A percentile compares a stretch with the other conserved stretches of the same genome.
These are phyloP conservation scores for Fragilariopsis cylindrus DNA, from an alignment of 108 stramenopile species.

Conservation along the genomic window DNA sequence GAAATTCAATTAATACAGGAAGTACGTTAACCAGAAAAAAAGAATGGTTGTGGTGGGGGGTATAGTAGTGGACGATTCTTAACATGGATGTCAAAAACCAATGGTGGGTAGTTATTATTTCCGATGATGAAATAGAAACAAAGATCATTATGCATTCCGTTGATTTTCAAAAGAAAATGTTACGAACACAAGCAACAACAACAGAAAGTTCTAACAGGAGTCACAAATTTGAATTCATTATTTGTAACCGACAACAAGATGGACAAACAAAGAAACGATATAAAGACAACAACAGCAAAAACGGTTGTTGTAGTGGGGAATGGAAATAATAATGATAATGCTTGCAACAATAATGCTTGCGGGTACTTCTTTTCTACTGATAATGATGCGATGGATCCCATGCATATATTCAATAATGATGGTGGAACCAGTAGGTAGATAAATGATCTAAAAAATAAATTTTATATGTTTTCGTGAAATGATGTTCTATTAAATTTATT, in stretches of 20 bases:
- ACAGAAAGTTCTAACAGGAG: too few relatives aligned
- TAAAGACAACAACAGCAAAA: not conserved
- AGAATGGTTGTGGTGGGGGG: not conserved
- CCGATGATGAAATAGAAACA: not conserved
- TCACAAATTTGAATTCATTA: not conserved
- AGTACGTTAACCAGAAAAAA: not conserved
- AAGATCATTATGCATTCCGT: constrained; percentile 17
- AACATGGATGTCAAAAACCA: not conserved
- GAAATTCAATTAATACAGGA: constrained; percentile 6
- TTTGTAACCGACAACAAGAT: not conserved
- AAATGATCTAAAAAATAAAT: too few relatives aligned
- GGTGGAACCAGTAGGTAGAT: too few relatives aligned
- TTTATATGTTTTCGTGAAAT: too few relatives aligned
- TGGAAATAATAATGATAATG: not conserved
- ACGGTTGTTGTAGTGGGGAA: not conserved
- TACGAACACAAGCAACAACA: not conserved
- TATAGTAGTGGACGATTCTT: constrained; percentile 7
- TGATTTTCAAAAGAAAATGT: constrained; percentile 14
- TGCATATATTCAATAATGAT: too few relatives aligned
- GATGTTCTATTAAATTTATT: too few relatives aligned
- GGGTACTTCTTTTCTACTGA: constrained; percentile 4
- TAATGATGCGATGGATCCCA: not conserved
- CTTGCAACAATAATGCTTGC: not conserved
- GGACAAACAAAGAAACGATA: not conserved
- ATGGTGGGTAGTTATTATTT: constrained; percentile 2